Percentiles rank a stretch among this genome's conserved stretches.
These are phyloP conservation scores for Echium plantagineum DNA, from an alignment of 257 asterid genomes.

Conservation along the genomic window DNA sequence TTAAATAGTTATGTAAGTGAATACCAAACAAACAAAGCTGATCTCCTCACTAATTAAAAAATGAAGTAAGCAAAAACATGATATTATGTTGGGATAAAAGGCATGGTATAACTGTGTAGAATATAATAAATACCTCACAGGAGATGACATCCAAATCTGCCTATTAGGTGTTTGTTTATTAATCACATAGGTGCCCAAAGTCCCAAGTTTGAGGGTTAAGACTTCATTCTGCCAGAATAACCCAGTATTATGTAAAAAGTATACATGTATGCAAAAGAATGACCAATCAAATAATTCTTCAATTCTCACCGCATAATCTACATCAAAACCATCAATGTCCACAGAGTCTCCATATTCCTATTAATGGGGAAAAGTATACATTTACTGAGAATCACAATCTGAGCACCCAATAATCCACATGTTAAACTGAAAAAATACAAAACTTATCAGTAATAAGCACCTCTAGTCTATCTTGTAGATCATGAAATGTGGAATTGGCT, in stretches of 20 bases:
- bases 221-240: slow-evolving; percentile 65
- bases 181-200: slow-evolving; percentile 78
- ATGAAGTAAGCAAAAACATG: too few relatives aligned
- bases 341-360: slow-evolving; percentile 83
- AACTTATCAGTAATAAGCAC: slow-evolving; percentile 17
- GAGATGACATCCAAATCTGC: slow-evolving; percentile 97
- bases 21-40: too few relatives aligned
- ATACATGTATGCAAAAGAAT: background rate
- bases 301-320: slow-evolving; percentile 76
- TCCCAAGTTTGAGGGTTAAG: slow-evolving; percentile 77
- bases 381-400: background rate
- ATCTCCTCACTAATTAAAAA: too few relatives aligned
- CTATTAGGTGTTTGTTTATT: slow-evolving; percentile 93
- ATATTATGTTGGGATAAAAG: too few relatives aligned
- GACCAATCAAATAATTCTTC: background rate
- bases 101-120: background rate
- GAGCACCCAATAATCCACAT: background rate
- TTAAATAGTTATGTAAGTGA: too few relatives aligned
- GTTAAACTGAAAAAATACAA: background rate
- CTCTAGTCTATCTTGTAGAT: slow-evolving; percentile 76
- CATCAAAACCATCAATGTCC: slow-evolving; percentile 70
- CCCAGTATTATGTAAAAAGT: slow-evolving; percentile 6
- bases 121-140: slow-evolving; percentile 53
- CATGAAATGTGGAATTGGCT: slow-evolving; percentile 74
- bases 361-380: slow-evolving; percentile 7